Evolutionary conservation across 2,329 filamentous ascomycete genomes (phyloP).

Genomic region (Claviceps sp.): DNA sequence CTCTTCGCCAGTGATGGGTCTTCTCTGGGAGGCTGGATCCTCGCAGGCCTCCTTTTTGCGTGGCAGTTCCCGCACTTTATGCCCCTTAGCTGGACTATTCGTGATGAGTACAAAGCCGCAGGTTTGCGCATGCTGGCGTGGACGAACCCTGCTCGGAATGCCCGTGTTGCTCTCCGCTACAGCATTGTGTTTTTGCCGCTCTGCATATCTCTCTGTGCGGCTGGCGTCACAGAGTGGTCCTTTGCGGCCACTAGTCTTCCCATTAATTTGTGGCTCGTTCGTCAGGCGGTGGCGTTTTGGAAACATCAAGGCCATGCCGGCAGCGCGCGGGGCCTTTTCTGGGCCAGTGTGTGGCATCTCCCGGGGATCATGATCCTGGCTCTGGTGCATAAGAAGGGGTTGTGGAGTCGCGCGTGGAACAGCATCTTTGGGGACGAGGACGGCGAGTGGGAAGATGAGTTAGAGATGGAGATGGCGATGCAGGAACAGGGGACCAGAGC

Average conservation of each 20-base stretch:
- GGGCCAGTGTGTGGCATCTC: conserved; percentile 95
- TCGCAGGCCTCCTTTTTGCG: conserved; percentile 72
- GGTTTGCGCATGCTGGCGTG: conserved; percentile 67
- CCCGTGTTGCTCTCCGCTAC: conserved; percentile 78
- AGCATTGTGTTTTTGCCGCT: conserved; percentile 75
- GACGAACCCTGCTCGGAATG: conserved; percentile 76
- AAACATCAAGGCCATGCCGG: conserved; percentile 63
- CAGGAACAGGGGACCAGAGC: not conserved
- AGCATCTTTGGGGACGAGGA: conserved; percentile 47
- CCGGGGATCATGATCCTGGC: conserved; percentile 82
- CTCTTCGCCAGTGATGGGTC: conserved; percentile 51
- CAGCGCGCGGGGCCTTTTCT: conserved; percentile 75
- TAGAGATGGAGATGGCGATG: conserved; percentile 23
- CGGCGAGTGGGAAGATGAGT: conserved; percentile 43
- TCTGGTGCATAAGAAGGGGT: conserved; percentile 83
- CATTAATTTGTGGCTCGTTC: conserved; percentile 75
- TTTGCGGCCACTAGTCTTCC: conserved; percentile 71
- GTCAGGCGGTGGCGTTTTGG: conserved; percentile 74
- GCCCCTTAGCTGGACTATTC: conserved; percentile 75
- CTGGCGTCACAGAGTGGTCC: conserved; percentile 70
- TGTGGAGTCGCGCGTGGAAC: conserved; percentile 74
- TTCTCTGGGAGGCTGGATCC: conserved; percentile 71
- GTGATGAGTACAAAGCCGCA: conserved; percentile 71
- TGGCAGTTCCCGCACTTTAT: conserved; percentile 99
- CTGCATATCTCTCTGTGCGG: conserved; percentile 66